phyloP scores from a whole-genome alignment of 2,329 filamentous ascomycete genomes.

The Aspergillus sclerotialis region DNA sequence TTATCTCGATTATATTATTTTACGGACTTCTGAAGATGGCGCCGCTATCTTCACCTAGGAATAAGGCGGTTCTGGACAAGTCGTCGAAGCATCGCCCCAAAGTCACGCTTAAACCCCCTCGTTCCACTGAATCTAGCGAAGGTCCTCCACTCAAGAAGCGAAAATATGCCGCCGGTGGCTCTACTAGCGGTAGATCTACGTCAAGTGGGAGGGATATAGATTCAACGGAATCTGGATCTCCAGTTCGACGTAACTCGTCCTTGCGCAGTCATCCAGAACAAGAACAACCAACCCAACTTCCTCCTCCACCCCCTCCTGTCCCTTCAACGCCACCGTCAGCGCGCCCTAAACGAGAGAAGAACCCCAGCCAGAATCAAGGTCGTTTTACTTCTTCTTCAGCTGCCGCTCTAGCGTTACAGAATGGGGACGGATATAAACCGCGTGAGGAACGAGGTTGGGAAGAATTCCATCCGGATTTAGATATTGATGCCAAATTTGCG shows the following conservation, averaged over 20 bases:
- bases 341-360: constrained; percentile 36
- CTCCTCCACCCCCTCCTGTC: constrained; percentile 22
- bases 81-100: constrained; percentile 24
- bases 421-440: constrained; percentile 94
- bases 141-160: constrained; percentile 64
- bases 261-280: constrained; percentile 43
- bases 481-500: constrained; percentile 74
- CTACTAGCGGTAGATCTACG: constrained; percentile 78
- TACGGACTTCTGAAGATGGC: constrained; percentile 18
- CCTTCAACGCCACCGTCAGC: constrained; percentile 32
- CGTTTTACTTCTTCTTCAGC: constrained; percentile 77
- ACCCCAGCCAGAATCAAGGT: constrained; percentile 45
- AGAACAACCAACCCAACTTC: constrained; percentile 13
- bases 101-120: constrained; percentile 23
- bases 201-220: constrained; percentile 56
- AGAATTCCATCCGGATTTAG: constrained; percentile 92
- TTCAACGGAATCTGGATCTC: constrained; percentile 29
- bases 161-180: constrained; percentile 78
- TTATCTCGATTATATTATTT: background rate
- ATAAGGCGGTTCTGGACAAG: constrained; percentile 18
- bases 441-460: constrained; percentile 96
- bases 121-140: constrained; percentile 24
- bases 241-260: constrained; percentile 37
- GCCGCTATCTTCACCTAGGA: constrained; percentile 21
- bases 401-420: constrained; percentile 78